Percentiles rank a stretch among this genome's conserved stretches.
phyloP scores from a whole-genome alignment of 805 yeast species.

The Metschnikowia gruessii region DNA sequence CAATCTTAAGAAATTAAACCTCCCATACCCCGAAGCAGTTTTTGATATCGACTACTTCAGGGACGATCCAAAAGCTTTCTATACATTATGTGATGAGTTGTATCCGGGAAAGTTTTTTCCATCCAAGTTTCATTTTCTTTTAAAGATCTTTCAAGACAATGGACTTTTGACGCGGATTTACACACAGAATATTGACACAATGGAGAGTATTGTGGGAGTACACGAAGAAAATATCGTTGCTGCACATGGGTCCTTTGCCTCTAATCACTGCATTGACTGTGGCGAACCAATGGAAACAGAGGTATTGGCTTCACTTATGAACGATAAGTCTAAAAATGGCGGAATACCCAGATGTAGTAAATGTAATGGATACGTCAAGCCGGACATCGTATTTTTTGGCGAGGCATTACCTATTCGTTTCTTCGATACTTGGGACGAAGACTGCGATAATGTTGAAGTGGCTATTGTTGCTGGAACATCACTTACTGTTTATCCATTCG shows the following conservation, averaged over 20 bases:
- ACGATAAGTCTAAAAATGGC: constrained; percentile 25
- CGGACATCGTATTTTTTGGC: constrained; percentile 93
- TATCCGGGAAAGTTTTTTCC: constrained; percentile 88
- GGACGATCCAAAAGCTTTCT: constrained; percentile 78
- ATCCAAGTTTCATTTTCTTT: constrained; percentile 73
- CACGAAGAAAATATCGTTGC: constrained; percentile 64
- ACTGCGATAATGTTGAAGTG: constrained; percentile 52
- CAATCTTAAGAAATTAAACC: constrained; percentile 64
- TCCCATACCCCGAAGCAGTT: constrained; percentile 95
- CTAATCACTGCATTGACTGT: constrained; percentile 81
- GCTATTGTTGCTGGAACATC: constrained; percentile 93
- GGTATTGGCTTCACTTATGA: constrained; percentile 41
- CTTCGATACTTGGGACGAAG: constrained; percentile 65
- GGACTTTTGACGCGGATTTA: constrained; percentile 64
- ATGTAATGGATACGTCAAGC: constrained; percentile 81
- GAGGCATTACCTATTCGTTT: constrained; percentile 74
- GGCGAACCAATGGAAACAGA: constrained; percentile 47
- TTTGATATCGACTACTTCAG: constrained; percentile 83
- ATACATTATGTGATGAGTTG: constrained; percentile 75
- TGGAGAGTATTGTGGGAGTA: constrained; percentile 84
- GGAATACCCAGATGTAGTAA: constrained; percentile 53
- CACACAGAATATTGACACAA: constrained; percentile 91
- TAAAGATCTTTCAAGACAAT: constrained; percentile 65
- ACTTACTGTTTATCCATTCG: constrained; percentile 87
- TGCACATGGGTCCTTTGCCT: constrained; percentile 94